Evolutionary conservation across 495 filamentous ascomycete species (phyloP), one percentile per base, ranked within the genome.

Genomic region (Mytilinidion resinicola): DNA sequence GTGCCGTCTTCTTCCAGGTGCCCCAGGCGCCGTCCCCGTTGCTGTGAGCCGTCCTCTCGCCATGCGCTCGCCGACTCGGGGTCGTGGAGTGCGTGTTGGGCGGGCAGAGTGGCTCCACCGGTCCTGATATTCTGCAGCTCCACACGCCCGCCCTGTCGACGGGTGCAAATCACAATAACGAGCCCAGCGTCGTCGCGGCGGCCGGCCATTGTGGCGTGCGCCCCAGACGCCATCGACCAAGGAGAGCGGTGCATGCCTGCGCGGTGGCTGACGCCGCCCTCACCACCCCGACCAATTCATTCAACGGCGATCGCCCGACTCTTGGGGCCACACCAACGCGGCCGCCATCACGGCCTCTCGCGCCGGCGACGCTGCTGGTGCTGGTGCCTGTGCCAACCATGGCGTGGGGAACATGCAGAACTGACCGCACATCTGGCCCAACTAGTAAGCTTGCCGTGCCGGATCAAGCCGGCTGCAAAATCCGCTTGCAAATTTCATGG

Each of bases 291-390:
- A 46, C 60, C 55, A 63, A 59, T 51, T 46, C 60, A 53, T 43
- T 53, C 61, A 63, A 63, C 56, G 56, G 61, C 41, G 51, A 63
- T 53, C 55, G 49, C 35, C 55, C 56, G 10, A 57, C 48, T 36
- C 55, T 47, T 11, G 33, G 15, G 15, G 46, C 21, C 46, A 42
- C 39, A n/a, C 44, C 46, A 19, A 49, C 46, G 46, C 46, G 46
- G 46, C 46, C 46, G 12, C 8, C 42, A 49, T 11, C 14, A 9
- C 21, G 46, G 21, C 46, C 46, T 10, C 34, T 3, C 19, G 55
- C 38, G n/a, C 42, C 42, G n/a, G 10, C 14, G 42, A 9, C 42
- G 42, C 42, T 46, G 42, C 8, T 15, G 10, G 20, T 46, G 42
- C 8, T 15, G 10, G 20, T 46, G 15, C 14, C 15, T 15, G 42